Evolutionary conservation across 2,329 filamentous ascomycete genomes (phyloP).

Genomic region (Claviceps purpurea): DNA sequence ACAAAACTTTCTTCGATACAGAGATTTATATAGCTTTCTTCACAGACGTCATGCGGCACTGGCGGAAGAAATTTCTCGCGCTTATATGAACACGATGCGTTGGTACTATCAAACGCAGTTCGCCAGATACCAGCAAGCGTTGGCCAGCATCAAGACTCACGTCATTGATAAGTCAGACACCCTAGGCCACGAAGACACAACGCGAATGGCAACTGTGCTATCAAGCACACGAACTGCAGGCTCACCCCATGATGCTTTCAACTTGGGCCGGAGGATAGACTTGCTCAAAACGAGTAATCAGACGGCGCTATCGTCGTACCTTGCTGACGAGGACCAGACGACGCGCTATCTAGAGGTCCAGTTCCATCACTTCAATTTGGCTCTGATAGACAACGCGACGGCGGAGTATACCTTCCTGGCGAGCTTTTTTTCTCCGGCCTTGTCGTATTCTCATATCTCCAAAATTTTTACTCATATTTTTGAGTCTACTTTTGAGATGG

Average conservation of each 20-base stretch:
- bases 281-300: constrained; percentile 61
- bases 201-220: constrained; percentile 48
- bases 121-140: constrained; percentile 67
- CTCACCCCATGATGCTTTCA: constrained; percentile 73
- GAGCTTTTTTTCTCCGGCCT: constrained; percentile 70
- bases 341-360: constrained; percentile 80
- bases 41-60: constrained; percentile 70
- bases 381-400: constrained; percentile 83
- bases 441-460: constrained; percentile 64
- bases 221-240: constrained; percentile 32
- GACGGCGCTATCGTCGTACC: constrained; percentile 68
- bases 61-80: constrained; percentile 78
- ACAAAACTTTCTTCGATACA: constrained; percentile 77
- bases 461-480: constrained; percentile 81
- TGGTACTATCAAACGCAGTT: constrained; percentile 97
- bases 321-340: constrained; percentile 79
- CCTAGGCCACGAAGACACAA: constrained; percentile 63
- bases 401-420: constrained; percentile 92
- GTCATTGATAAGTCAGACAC: constrained; percentile 70
- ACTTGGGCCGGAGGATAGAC: constrained; percentile 74
- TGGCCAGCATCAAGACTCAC: constrained; percentile 77
- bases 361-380: constrained; percentile 90
- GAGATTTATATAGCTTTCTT: constrained; percentile 76
- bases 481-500: constrained; percentile 76
- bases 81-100: constrained; percentile 96